Evolutionary conservation across 2,329 filamentous ascomycete genomes (phyloP), one percentile per base, ranked within the genome.

Genomic region (Colletotrichum phormii): DNA sequence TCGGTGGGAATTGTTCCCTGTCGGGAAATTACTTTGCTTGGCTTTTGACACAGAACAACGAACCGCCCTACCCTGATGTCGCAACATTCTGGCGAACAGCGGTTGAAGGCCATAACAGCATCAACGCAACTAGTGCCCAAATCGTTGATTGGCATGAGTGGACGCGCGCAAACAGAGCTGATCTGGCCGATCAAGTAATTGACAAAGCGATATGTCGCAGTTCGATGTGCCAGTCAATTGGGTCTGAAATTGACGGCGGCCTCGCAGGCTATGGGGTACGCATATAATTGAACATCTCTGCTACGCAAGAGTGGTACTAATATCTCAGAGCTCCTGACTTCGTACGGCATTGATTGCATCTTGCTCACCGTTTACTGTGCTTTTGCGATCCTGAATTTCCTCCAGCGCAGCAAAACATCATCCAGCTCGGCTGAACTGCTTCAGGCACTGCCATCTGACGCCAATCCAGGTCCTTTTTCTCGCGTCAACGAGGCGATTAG

Each of bases 131-230:
- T 11, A 60, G 49, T 35, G 9, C 33, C 22, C 37, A 51, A 9
- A 7, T 73, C 33, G 51, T 74, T 18, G 62, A 73, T 11, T 71
- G 70, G 70, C 70, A 74, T n/a, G 62, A 71, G 11, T 73, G 70
- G 70, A n/a, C 33, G 13, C 70, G 73, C 29, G 53, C 22, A 1
- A 69, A 73, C 46, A 12, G 46, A 37, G 24, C 55, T 3, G 15
- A 42, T 37, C 9, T 71, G 26, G 35, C 26, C n/a, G 18, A 15
- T 4, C 55, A 73, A 33, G 31, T 73, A 8, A 22, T 8, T 22
- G 11, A 13, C 9, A 22, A 26, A 13, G 3, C 26, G 5, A 13
- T 8, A 18, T 71, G 73, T 51, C 24, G 65, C 13, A 12, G 2
- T 9, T 57, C 65, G 31, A 26, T 74, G 6, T 74, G 73, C 24